Percentiles rank a stretch among this genome's conserved stretches.
Evolutionary conservation across 495 filamentous ascomycete species (phyloP).

Genomic region (Beverwykella pulmonaria): DNA sequence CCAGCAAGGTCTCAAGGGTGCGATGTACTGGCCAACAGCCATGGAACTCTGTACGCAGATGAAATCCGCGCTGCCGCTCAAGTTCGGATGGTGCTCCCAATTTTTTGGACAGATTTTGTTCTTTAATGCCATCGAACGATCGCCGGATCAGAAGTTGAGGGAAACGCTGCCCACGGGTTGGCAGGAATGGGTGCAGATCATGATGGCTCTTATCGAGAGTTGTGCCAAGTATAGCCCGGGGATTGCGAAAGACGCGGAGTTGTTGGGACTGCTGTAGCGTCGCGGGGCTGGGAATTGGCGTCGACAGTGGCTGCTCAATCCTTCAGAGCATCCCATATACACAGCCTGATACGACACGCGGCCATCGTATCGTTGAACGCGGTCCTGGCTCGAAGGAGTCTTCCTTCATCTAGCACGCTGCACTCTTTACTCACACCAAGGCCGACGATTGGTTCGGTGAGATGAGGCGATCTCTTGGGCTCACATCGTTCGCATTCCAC

Average conservation of each 20-base stretch:
- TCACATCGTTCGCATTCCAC: too few species aligned
- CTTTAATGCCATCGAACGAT: conserved; percentile 25
- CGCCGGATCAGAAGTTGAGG: conserved; percentile 20
- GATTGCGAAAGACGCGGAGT: conserved; percentile 33
- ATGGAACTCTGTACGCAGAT: conserved; percentile 32
- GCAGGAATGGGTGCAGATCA: conserved; percentile 32
- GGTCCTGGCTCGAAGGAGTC: background rate
- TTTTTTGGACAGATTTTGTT: conserved; percentile 34
- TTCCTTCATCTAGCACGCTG: background rate
- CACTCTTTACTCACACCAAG: background rate
- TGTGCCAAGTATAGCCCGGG: conserved; percentile 29
- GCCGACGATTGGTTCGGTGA: background rate
- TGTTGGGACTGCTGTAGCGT: conserved; percentile 27
- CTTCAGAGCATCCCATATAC: background rate
- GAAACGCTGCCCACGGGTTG: conserved; percentile 32
- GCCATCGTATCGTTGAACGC: background rate
- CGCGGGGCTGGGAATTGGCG: background rate
- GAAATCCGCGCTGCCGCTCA: conserved; percentile 29
- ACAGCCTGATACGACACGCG: background rate
- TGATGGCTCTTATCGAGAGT: conserved; percentile 27
- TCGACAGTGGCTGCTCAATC: background rate
- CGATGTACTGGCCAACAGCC: conserved; percentile 33
- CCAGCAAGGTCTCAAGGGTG: conserved; percentile 13
- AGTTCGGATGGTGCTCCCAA: conserved; percentile 37
- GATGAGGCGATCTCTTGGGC: too few species aligned